Conservation (phyloP, 2,329 filamentous ascomycete species). For the Nemania sp. region DNA sequence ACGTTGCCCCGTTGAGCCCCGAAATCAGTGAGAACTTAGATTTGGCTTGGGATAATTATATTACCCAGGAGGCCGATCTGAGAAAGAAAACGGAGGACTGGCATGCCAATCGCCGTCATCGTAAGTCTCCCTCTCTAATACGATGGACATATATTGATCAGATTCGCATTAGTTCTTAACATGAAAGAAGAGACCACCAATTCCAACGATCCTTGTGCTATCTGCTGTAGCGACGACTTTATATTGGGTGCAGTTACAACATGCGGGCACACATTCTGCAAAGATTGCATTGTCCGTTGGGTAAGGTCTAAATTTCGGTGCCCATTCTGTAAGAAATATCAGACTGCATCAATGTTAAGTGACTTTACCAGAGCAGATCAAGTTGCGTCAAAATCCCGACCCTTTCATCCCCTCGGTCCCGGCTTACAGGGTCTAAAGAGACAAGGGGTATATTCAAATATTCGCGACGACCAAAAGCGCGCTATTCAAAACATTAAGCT, state of each 20-base stretch:
- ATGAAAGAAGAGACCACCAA: slow-evolving; percentile 70
- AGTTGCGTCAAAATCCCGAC: slow-evolving; percentile 71
- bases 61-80: slow-evolving; percentile 63
- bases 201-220: slow-evolving; percentile 80
- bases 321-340: slow-evolving; percentile 81
- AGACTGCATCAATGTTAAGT: slow-evolving; percentile 78
- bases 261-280: slow-evolving; percentile 93
- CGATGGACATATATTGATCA: slow-evolving; percentile 36
- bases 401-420: background rate
- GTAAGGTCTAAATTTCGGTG: slow-evolving; percentile 78
- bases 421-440: slow-evolving; percentile 47
- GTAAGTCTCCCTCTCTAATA: slow-evolving; percentile 54
- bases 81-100: slow-evolving; percentile 69
- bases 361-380: slow-evolving; percentile 86
- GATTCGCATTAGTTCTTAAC: slow-evolving; percentile 60
- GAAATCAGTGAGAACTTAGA: slow-evolving; percentile 68
- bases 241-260: slow-evolving; percentile 84
- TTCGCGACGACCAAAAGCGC: slow-evolving; percentile 76
- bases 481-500: slow-evolving; percentile 88
- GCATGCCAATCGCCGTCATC: slow-evolving; percentile 81
- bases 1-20: slow-evolving; percentile 73
- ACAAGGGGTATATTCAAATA: slow-evolving; percentile 78
- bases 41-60: slow-evolving; percentile 55
- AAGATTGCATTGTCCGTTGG: slow-evolving; percentile 86
- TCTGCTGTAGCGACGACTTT: slow-evolving; percentile 79